Evolutionary conservation across 805 yeast species (phyloP), one percentile per base, ranked within the genome.

Genomic region (Cyberlindnera nakhonratchasimensis): DNA sequence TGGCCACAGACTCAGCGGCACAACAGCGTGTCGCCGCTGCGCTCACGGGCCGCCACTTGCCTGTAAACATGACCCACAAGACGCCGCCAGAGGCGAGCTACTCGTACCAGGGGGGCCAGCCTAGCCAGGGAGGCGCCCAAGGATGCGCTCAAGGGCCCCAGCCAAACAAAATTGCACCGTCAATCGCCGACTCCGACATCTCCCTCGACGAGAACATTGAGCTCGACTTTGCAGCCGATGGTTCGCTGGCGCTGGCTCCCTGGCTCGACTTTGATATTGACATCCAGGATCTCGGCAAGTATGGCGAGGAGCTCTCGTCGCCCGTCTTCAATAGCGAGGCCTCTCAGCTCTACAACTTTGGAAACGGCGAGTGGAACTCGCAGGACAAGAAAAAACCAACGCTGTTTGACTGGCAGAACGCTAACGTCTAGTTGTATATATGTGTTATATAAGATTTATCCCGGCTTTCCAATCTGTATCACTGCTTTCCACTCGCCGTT

Each of bases 211-310:
- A 55, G 29, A 51, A 51, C 42, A 43, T 56, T 2, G 67, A 65
- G 40, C 63, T 62, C 52, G 88, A 82, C 44, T 83, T 81, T 59
- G 85, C 83, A n/a, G 87, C 87, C 3, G 93, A 85, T 63, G 91
- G 88, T 1, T 85, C 91, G 0, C 63, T 84, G 30, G 91, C 91
- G 1, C 64, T 85, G 41, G 88, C 86, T 2, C 84, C 84, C 9
- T 72, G 83, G 53, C 62, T 84, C 43, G 83, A 77, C 36, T 45
- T 50, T 40, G 71, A 66, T 37, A 54, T 67, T 19, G 64, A 54
- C 29, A 40, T 40, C n/a, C 32, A 45, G 21, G 48, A 44, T 23
- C 22, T 44, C 22, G 45, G 48, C 10, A 44, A 34, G 25, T 44
- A 44, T 25, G 41, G 41, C 2, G 48, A 40, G 9, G 48, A 44